phyloP scores from a whole-genome alignment of 352 stramenopile species.

The Pythium scleroteichum region DNA sequence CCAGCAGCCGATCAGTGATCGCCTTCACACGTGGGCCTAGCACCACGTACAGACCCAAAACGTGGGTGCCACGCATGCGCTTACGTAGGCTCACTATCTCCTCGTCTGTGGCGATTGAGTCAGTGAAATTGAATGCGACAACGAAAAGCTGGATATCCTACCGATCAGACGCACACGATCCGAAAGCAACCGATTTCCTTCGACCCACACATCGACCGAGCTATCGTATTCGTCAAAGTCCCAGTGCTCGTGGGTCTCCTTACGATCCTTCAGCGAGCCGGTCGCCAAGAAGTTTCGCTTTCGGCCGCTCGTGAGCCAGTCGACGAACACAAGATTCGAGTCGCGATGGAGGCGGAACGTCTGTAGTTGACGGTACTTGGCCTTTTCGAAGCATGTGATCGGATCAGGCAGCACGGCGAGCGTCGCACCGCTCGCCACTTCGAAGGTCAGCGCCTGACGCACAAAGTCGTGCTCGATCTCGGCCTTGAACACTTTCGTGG shows the following conservation, averaged over 20 bases:
- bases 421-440: slow-evolving; percentile 51
- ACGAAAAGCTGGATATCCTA: slow-evolving; percentile 21
- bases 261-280: slow-evolving; percentile 53
- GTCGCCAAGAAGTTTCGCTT: slow-evolving; percentile 79
- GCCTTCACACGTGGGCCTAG: slow-evolving; percentile 52
- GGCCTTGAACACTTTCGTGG: slow-evolving; percentile 88
- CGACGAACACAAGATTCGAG: slow-evolving; percentile 74
- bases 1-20: slow-evolving; percentile 57
- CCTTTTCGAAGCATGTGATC: slow-evolving; percentile 76
- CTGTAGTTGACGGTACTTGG: slow-evolving; percentile 72
- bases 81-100: slow-evolving; percentile 60
- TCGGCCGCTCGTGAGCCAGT: slow-evolving; percentile 85
- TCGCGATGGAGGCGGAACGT: slow-evolving; percentile 45
- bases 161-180: slow-evolving; percentile 70
- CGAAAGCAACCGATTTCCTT: slow-evolving; percentile 49
- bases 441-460: slow-evolving; percentile 55
- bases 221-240: slow-evolving; percentile 80
- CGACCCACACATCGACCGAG: slow-evolving; percentile 56
- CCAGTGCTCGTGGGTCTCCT: slow-evolving; percentile 76
- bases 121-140: neutral
- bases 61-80: slow-evolving; percentile 76
- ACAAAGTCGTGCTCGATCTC: slow-evolving; percentile 44
- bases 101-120: slow-evolving; percentile 46
- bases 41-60: slow-evolving; percentile 72
- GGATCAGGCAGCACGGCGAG: slow-evolving; percentile 77